Base-by-base conservation (phyloP, 768 basidiomycete genomes). In the Termitomyces sp. region DNA sequence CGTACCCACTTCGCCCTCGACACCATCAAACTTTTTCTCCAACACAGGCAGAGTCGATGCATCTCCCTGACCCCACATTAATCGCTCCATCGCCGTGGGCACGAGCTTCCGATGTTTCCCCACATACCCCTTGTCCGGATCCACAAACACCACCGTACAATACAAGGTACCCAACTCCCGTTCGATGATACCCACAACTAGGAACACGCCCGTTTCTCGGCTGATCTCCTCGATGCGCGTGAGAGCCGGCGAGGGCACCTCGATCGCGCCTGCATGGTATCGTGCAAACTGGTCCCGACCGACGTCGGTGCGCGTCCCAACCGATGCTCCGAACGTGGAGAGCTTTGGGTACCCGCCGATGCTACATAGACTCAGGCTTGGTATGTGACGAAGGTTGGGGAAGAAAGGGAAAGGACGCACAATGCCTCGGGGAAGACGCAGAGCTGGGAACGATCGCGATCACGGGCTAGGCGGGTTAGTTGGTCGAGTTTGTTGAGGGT, bases 51-150 rank as follows among this genome's bases (percentile, higher is more conserved):
- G 71, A 1, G 84, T 84, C 10, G 75, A 76, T 9, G 79, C 81
- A 61, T 86, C 80, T 1, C 87, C 86, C 61, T 78, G 77, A 4
- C 85, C 85, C 87, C 87, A 89, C 38, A 88, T 78, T 14, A 85
- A 67, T 31, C 86, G 74, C 67, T 89, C 88, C 55, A 74, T 63
- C 0, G 76, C 87, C 8, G 88, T 89, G 2, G 87, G 87, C 66
- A 85, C 73, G 29, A 88, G 67, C 73, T 88, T 88, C 15, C 87
- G 78, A 67, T 87, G 84, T 68, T 86, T 86, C 42, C 76, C 84
- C n/a, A 87, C 68, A 32, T 79, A 75, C 1, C 86, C 86, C 47
- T 77, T 65, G 17, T 64, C 61, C 0, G 86, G 84, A 65, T 83
- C 79, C 29, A 86, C 77, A 68, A 86, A 86, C 20, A 86, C 73